A percentile compares a stretch with the other conserved stretches of the same genome.
Conservation (phyloP, 495 filamentous ascomycete genomes). For the Ramalina intermedia region DNA sequence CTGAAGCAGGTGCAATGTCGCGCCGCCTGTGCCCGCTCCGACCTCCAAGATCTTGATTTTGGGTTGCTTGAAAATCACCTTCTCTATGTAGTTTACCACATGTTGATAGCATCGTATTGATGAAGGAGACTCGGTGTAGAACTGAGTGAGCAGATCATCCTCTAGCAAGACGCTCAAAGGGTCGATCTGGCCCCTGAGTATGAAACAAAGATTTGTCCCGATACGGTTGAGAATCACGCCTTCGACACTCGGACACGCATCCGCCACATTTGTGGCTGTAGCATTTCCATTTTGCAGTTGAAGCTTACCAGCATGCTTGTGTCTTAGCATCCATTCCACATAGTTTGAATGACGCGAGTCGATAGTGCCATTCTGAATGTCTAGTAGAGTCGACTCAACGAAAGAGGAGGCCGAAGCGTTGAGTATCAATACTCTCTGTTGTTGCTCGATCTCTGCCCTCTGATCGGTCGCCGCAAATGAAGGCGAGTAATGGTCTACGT, state of each 20-base stretch:
- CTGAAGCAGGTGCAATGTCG: background rate
- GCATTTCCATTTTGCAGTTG: background rate
- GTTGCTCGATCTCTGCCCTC: too few relatives aligned
- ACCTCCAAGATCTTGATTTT: constrained; percentile 34
- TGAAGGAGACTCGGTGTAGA: constrained; percentile 12
- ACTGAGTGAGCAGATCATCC: constrained; percentile 17
- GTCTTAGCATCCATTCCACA: background rate
- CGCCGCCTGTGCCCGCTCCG: constrained; percentile 34
- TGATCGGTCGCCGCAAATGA: too few relatives aligned
- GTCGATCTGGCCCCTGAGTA: constrained; percentile 25
- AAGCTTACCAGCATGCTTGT: background rate
- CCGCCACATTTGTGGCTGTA: background rate
- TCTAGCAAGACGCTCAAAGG: constrained; percentile 27
- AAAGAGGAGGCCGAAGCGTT: background rate
- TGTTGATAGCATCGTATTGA: background rate
- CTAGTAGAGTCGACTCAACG: background rate
- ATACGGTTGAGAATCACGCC: constrained; percentile 9
- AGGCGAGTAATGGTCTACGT: too few relatives aligned
- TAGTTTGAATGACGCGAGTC: background rate
- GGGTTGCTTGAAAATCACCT: constrained; percentile 22
- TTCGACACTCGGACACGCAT: background rate
- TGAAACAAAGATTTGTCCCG: constrained; percentile 16
- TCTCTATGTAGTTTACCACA: constrained; percentile 13
- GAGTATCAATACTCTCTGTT: too few relatives aligned
- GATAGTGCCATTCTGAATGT: background rate